Conservation (phyloP, 2,329 filamentous ascomycete species). For the Penicillium polonicum region DNA sequence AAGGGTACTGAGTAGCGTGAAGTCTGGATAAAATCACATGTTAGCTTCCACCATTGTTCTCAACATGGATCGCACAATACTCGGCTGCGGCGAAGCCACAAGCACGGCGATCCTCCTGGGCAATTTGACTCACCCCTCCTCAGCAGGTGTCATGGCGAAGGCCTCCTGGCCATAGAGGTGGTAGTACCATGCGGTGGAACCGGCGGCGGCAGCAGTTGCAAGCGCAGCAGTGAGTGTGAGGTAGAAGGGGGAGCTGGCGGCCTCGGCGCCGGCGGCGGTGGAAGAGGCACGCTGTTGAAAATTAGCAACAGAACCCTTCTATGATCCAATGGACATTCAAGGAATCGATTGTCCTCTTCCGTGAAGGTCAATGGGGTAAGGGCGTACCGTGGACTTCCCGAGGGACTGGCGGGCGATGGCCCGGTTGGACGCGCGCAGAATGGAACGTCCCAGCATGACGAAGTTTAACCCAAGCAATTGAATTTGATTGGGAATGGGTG, state of each 20-base stretch:
- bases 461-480: conserved; percentile 38
- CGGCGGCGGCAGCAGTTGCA: conserved; percentile 81
- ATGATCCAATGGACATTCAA: conserved; percentile 25
- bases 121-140: conserved; percentile 83
- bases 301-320: conserved; percentile 35
- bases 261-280: conserved; percentile 65
- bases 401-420: conserved; percentile 73
- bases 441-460: conserved; percentile 88
- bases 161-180: conserved; percentile 88
- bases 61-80: conserved; percentile 24
- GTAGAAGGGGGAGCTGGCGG: conserved; percentile 72
- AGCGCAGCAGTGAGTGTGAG: conserved; percentile 83
- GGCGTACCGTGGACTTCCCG: conserved; percentile 73
- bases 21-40: conserved; percentile 59
- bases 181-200: conserved; percentile 95
- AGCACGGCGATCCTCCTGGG: conserved; percentile 17
- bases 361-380: conserved; percentile 37
- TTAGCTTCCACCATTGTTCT: conserved; percentile 24
- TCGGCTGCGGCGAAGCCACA: conserved; percentile 24
- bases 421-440: conserved; percentile 82
- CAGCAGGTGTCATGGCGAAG: conserved; percentile 85
- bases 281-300: conserved; percentile 64
- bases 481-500: conserved; percentile 27
- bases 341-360: conserved; percentile 31
- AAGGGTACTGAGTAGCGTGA: conserved; percentile 87